Evolutionary conservation across 2,329 filamentous ascomycete species (phyloP).

Genomic region (Gaeumannomyces sp.): DNA sequence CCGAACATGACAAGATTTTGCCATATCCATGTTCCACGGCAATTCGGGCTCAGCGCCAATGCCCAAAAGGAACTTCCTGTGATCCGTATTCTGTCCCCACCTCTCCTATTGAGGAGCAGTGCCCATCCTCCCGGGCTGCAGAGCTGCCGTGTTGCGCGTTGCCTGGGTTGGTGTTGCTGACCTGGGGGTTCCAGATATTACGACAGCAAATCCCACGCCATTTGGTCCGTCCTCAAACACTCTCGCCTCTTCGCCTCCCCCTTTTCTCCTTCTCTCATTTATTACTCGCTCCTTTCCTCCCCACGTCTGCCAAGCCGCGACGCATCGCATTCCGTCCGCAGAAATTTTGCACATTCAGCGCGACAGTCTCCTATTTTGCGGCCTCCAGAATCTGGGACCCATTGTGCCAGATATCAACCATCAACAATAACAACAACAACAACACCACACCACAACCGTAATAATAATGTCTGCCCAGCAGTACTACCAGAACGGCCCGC

Average conservation of each 20-base stretch:
- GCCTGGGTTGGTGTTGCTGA: too few species aligned
- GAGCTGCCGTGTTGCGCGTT: too few species aligned
- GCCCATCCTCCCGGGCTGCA: not conserved
- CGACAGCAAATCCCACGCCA: not conserved
- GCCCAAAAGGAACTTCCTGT: not conserved
- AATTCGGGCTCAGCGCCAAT: not conserved
- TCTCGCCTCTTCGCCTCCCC: not conserved
- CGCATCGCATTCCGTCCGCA: not conserved
- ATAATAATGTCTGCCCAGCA: constrained; percentile 26
- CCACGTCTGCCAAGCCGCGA: not conserved
- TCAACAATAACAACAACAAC: not conserved
- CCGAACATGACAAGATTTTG: too few species aligned
- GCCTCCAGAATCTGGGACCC: not conserved
- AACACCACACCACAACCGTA: not conserved
- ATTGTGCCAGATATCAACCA: not conserved
- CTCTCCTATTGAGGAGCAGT: not conserved
- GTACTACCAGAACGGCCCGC: constrained; percentile 31
- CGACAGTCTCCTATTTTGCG: not conserved
- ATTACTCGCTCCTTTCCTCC: not conserved
- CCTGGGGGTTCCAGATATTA: not conserved
- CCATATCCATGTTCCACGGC: too few species aligned
- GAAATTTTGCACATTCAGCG: not conserved
- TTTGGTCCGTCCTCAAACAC: not conserved
- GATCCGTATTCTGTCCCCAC: not conserved
- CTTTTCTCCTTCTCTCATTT: not conserved